Evolutionary conservation across 2,329 filamentous ascomycete genomes (phyloP).

Genomic region (Aspergillus sp.): DNA sequence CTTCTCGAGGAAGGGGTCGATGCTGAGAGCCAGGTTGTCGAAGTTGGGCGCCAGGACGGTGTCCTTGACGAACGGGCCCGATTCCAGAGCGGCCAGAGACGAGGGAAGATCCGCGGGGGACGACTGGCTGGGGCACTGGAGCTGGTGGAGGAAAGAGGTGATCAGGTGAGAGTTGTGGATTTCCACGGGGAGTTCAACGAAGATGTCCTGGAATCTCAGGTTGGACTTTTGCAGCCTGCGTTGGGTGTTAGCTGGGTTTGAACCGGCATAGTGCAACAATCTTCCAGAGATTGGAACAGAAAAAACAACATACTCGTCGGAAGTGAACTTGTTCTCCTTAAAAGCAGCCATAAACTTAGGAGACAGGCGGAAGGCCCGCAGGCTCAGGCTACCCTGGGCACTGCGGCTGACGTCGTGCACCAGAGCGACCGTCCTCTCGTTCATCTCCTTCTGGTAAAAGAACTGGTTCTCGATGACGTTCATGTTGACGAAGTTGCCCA

Average conservation of each 20-base stretch:
- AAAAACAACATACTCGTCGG: constrained; percentile 71
- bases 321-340: constrained; percentile 97
- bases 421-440: constrained; percentile 81
- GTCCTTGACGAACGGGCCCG: constrained; percentile 58
- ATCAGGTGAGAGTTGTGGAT: constrained; percentile 98
- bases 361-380: constrained; percentile 91
- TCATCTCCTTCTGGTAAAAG: constrained; percentile 90
- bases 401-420: constrained; percentile 96
- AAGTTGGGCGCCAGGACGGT: constrained; percentile 80
- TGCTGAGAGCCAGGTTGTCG: constrained; percentile 85
- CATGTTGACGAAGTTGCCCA: constrained; percentile 96
- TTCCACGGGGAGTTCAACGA: constrained; percentile 82
- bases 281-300: background rate
- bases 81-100: constrained; percentile 74
- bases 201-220: constrained; percentile 88
- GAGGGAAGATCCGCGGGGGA: constrained; percentile 72
- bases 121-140: constrained; percentile 66
- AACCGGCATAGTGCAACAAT: background rate
- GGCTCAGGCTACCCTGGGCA: constrained; percentile 83
- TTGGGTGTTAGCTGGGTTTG: constrained; percentile 20
- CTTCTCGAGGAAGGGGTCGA: constrained; percentile 98
- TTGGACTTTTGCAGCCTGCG: constrained; percentile 88
- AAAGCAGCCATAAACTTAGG: constrained; percentile 82
- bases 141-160: constrained; percentile 90
- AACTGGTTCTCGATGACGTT: constrained; percentile 97